phyloP scores from a whole-genome alignment of 2,329 filamentous ascomycete genomes.

The Cyanodermella asteris region DNA sequence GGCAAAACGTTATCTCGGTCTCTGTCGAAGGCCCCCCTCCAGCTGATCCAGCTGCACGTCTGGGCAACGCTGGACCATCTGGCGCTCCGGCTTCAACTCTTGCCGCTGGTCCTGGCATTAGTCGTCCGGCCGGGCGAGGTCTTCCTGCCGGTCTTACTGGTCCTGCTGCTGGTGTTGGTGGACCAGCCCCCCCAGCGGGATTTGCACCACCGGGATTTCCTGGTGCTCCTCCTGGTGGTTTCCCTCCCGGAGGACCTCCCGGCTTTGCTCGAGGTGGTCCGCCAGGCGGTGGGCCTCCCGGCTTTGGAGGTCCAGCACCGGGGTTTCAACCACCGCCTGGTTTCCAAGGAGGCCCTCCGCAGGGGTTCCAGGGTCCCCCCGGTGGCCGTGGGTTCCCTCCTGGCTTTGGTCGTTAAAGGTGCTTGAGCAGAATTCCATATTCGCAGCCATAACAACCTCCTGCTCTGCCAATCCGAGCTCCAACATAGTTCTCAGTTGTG shows the following conservation, averaged over 20 bases:
- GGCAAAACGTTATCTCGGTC: conserved; percentile 81
- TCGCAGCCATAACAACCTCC: conserved; percentile 17
- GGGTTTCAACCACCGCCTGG: conserved; percentile 41
- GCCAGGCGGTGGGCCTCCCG: conserved; percentile 15
- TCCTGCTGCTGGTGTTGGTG: conserved; percentile 71
- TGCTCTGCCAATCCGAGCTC: no score
- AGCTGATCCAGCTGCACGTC: conserved; percentile 71
- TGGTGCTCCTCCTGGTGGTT: conserved; percentile 28
- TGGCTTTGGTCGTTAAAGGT: conserved; percentile 27
- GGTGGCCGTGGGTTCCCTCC: conserved; percentile 30
- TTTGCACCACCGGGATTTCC: conserved; percentile 29
- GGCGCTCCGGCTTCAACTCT: conserved; percentile 38
- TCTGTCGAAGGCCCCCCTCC: conserved; percentile 92
- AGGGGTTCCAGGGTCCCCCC: conserved; percentile 55
- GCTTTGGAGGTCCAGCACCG: conserved; percentile 24
- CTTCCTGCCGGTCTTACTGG: conserved; percentile 64
- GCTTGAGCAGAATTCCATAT: no score
- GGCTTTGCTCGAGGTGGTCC: conserved; percentile 24
- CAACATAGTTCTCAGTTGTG: no score
- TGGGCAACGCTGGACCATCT: conserved; percentile 54
- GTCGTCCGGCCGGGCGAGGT: conserved; percentile 76
- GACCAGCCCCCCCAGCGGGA: conserved; percentile 41
- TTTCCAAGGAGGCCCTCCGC: conserved; percentile 55
- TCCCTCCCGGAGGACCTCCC: conserved; percentile 30
- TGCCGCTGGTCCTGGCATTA: conserved; percentile 68